Percentiles rank a stretch among this genome's conserved stretches.
phyloP scores from a whole-genome alignment of 129 eudicot genomes.

The Ambrosia trifida region DNA sequence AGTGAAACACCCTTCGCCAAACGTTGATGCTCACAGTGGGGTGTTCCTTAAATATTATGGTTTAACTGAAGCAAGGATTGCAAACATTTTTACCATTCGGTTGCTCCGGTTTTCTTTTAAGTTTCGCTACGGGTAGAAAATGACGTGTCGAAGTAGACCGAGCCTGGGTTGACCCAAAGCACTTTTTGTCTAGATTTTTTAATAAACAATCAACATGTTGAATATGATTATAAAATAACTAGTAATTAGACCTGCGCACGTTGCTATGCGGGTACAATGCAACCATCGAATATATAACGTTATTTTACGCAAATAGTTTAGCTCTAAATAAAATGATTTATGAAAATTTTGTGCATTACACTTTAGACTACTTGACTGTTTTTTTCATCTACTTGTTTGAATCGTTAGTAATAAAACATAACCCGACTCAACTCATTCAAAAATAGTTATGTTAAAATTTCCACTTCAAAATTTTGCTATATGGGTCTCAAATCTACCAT shows the following conservation, averaged over 20 bases:
- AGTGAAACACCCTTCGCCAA: constrained; percentile 99
- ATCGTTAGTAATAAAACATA: neutral
- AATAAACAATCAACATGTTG: neutral
- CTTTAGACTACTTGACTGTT: neutral
- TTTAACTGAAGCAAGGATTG: constrained; percentile 95
- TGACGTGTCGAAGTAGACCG: neutral
- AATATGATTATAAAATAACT: neutral
- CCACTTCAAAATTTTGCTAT: neutral
- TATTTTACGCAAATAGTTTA: neutral
- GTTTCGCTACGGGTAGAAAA: neutral
- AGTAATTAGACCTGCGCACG: too few relatives aligned
- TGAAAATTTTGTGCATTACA: neutral
- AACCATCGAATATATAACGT: too few relatives aligned
- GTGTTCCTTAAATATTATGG: constrained; percentile 94
- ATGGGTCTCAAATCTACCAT: neutral
- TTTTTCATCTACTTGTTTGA: neutral
- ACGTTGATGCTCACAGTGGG: constrained; percentile 99
- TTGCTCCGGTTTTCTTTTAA: neutral
- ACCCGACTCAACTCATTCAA: neutral
- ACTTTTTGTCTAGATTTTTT: neutral
- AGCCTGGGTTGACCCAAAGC: neutral
- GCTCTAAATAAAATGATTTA: neutral
- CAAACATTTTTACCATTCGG: neutral
- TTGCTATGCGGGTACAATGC: too few relatives aligned
- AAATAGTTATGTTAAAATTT: neutral